Evolutionary conservation across 139 green algal genomes (phyloP).

Genomic region (Chlamydomonas sp.): DNA sequence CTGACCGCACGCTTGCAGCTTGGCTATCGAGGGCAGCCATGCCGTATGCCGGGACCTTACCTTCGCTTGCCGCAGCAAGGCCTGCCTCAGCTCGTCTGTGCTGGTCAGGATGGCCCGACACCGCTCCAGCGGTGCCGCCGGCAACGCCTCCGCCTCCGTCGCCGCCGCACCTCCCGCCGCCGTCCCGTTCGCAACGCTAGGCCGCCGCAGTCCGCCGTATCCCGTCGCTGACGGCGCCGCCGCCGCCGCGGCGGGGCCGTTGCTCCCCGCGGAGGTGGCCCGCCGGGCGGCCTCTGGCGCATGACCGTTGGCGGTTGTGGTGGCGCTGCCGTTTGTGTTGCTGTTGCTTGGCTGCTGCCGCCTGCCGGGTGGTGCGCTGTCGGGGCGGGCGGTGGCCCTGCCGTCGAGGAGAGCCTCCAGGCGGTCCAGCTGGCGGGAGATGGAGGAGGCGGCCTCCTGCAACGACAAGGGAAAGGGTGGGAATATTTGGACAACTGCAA

Average conservation of each 20-base stretch:
- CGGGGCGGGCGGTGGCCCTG: neutral
- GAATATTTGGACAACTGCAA: neutral
- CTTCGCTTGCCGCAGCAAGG: slow-evolving; percentile 44
- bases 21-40: neutral
- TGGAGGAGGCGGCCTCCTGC: neutral
- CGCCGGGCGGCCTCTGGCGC: neutral
- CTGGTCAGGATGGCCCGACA: slow-evolving; percentile 37
- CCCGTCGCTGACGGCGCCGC: neutral
- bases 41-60: too few relatives aligned
- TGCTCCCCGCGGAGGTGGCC: neutral
- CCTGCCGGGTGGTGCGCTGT: neutral
- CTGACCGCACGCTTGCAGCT: too few relatives aligned
- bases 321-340: too few relatives aligned
- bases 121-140: slow-evolving; percentile 21
- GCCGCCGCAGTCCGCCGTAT: slow-evolving; percentile 5
- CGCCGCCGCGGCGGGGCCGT: neutral
- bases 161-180: slow-evolving; percentile 1
- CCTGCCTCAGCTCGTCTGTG: slow-evolving; percentile 20
- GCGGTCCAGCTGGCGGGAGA: slow-evolving; percentile 32
- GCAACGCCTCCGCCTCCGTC: neutral
- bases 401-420: slow-evolving; percentile 39
- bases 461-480: neutral
- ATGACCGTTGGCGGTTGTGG: neutral
- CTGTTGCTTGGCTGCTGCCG: neutral
- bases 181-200: neutral